Evolutionary conservation across 2,329 filamentous ascomycete species (phyloP).

Genomic region (Meredithiella fracta): DNA sequence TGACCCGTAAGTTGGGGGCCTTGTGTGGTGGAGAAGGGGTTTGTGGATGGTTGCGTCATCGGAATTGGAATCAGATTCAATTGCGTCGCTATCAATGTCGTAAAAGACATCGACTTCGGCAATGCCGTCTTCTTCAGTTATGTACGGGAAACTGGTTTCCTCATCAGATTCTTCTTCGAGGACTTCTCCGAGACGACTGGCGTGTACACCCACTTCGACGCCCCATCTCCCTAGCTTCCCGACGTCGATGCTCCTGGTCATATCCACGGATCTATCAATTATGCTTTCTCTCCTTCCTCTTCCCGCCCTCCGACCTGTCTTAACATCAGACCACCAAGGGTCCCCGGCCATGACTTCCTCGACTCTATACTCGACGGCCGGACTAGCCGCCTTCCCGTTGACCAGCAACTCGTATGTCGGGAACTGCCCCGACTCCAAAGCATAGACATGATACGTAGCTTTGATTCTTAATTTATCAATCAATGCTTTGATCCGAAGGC

Average conservation of each 20-base stretch:
- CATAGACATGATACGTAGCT: conserved; percentile 64
- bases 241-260: too few species aligned
- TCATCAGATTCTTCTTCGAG: not conserved
- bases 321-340: conserved; percentile 67
- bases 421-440: conserved; percentile 57
- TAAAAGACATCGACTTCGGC: too few species aligned
- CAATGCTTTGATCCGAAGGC: conserved; percentile 51
- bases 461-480: conserved; percentile 70
- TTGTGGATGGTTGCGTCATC: not conserved
- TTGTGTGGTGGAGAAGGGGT: too few species aligned
- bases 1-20: too few species aligned
- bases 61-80: not conserved
- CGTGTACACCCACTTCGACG: too few species aligned
- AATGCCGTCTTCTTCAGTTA: too few species aligned
- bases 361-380: conserved; percentile 23
- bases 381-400: conserved; percentile 46
- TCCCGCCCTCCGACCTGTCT: not conserved
- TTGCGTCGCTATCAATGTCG: too few species aligned
- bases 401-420: conserved; percentile 63
- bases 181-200: not conserved
- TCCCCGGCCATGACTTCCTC: conserved; percentile 52
- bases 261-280: not conserved
- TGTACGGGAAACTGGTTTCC: not conserved
- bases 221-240: too few species aligned
- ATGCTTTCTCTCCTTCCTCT: not conserved